Evolutionary conservation across 305 asterid genomes (phyloP).

Genomic region (Solanum hybrid): DNA sequence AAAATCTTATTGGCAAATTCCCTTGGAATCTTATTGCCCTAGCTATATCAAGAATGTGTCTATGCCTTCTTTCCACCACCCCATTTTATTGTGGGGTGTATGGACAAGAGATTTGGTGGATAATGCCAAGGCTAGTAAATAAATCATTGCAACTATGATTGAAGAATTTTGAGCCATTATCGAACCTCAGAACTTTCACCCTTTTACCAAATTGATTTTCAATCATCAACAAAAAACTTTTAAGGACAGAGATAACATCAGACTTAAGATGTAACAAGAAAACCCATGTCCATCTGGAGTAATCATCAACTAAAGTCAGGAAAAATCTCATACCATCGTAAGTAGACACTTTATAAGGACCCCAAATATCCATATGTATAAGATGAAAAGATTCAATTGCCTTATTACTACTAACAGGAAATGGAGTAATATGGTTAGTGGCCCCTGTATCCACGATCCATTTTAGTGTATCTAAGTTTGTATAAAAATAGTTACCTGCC

Average conservation of each 20-base stretch:
- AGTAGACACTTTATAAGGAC: not conserved
- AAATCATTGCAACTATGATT: too few species aligned
- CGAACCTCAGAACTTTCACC: too few species aligned
- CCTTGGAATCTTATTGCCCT: not conserved
- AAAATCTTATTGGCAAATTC: not conserved
- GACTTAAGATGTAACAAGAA: not conserved
- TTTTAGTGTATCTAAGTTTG: not conserved
- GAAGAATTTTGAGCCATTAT: too few species aligned
- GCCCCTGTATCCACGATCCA: too few species aligned
- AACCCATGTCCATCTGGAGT: not conserved
- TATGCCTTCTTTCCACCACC: not conserved
- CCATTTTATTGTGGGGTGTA: not conserved
- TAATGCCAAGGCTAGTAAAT: not conserved
- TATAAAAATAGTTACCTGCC: too few species aligned
- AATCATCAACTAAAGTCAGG: not conserved
- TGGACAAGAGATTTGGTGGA: not conserved
- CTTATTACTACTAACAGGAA: not conserved
- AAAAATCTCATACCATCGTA: not conserved
- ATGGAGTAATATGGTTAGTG: not conserved
- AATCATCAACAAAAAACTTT: too few species aligned
- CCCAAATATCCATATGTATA: not conserved
- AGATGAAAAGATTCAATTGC: not conserved
- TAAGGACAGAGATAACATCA: not conserved
- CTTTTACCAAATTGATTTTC: too few species aligned
- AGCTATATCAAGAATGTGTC: not conserved